Conservation (phyloP, 768 basidiomycete genomes). For the Xerocomus potaroensis region DNA sequence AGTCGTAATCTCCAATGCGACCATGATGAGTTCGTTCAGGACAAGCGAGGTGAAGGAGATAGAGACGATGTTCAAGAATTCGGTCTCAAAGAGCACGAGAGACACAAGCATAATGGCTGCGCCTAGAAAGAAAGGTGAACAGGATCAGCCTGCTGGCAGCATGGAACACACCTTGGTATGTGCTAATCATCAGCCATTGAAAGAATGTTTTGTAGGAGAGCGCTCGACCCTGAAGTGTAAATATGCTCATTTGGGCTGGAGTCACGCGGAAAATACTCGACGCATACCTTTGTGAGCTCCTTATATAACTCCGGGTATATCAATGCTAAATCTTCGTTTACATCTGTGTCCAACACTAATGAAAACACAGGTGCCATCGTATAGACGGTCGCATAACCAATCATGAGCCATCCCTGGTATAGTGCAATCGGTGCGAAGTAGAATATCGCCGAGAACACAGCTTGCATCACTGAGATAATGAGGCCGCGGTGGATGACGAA, state of each 20-base stretch:
- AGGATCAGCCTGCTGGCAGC: background rate
- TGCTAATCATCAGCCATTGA: constrained; percentile 94
- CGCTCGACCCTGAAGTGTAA: constrained; percentile 68
- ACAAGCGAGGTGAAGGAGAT: constrained; percentile 97
- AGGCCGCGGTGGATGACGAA: constrained; percentile 98
- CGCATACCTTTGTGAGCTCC: constrained; percentile 84
- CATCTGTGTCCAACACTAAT: constrained; percentile 90
- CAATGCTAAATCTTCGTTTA: constrained; percentile 91
- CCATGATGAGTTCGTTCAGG: constrained; percentile 98
- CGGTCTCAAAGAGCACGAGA: constrained; percentile 91
- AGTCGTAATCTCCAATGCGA: constrained; percentile 94
- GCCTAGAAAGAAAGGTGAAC: constrained; percentile 40
- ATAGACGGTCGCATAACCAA: constrained; percentile 92
- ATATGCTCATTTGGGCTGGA: background rate
- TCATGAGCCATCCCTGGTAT: constrained; percentile 98
- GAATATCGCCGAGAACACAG: constrained; percentile 90
- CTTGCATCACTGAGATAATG: constrained; percentile 97
- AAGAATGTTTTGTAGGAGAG: constrained; percentile 98
- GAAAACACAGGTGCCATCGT: constrained; percentile 99
- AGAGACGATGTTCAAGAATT: constrained; percentile 96
- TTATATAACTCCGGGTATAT: constrained; percentile 98
- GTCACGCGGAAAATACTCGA: background rate
- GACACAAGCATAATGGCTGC: constrained; percentile 99
- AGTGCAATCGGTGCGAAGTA: constrained; percentile 95
- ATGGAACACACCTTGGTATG: constrained; percentile 78